Conservation (phyloP, 2,329 filamentous ascomycete species). For the Stylonectria norvegica region DNA sequence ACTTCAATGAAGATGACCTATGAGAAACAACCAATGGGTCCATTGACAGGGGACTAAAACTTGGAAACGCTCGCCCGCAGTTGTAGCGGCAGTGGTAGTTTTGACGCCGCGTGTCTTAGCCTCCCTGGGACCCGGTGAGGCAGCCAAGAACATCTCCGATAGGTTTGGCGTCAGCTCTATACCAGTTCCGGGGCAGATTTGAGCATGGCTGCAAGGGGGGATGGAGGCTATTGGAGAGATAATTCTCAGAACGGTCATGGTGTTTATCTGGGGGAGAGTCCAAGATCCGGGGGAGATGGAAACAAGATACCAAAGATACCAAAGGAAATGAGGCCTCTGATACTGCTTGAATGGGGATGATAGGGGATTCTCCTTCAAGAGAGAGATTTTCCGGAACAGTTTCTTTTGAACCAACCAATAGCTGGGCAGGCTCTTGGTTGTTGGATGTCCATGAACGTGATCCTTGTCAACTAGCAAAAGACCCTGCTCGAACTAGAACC, state of each 20-base stretch:
- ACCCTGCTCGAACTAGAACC: too few species aligned
- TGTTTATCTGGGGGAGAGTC: background rate
- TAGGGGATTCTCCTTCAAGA: too few species aligned
- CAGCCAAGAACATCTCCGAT: background rate
- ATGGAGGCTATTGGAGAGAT: slow-evolving; percentile 3
- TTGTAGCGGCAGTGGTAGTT: too few species aligned
- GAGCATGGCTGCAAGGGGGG: slow-evolving; percentile 2
- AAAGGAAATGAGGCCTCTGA: background rate
- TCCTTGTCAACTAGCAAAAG: too few species aligned
- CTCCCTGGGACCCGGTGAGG: slow-evolving; percentile 2
- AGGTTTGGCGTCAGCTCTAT: slow-evolving; percentile 4
- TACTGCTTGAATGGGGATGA: too few species aligned
- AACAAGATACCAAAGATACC: background rate
- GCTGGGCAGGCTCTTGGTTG: too few species aligned
- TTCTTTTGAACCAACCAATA: too few species aligned
- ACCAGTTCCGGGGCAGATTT: slow-evolving; percentile 5
- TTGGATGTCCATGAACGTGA: too few species aligned
- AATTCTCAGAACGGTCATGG: background rate
- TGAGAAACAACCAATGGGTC: slow-evolving; percentile 1
- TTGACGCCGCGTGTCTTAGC: slow-evolving; percentile 1
- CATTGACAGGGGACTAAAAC: slow-evolving; percentile 7
- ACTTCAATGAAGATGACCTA: too few species aligned
- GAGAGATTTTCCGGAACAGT: too few species aligned
- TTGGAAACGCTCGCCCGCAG: too few species aligned
- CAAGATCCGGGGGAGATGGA: background rate